Base-by-base conservation (phyloP, 768 basidiomycete species). In the Leccinum variicolor region DNA sequence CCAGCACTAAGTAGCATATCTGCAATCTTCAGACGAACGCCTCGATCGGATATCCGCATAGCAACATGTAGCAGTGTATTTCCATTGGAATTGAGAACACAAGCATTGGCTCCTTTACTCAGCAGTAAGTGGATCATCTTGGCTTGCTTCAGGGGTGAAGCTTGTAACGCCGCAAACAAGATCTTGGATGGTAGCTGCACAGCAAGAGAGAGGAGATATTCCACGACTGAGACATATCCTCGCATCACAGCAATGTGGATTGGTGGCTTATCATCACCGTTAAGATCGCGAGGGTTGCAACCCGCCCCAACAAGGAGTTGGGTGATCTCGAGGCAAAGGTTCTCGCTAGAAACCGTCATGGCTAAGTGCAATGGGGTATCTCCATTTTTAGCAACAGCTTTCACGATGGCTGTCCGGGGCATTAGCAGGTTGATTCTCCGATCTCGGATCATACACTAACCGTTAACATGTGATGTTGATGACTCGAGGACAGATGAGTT, bases 101-200 rank as follows among this genome's bases (percentile, higher is more conserved):
- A 33, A 10, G 43, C 4, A 5, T 55, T 25, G 5, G 54, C 58
- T 39, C 54, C 47, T 6, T 53, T 51, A 2, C 7, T 14, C 10
- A 59, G 11, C 6, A 62, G 48, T 2, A 59, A 43, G 13, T 25
- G 36, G 23, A 57, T 9, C 55, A 59, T 51, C 13, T 19, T 11
- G 45, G 25, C 33, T 39, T 43, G n/a, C 14, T 46, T 52, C 14
- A 7, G 3, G 5, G 4, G 4, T 2, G 15, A 9, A 19, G 5
- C 29, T 5, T 41, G 47, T 6, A 50, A 11, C 14, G 47, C 56
- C 2, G 46, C 5, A 25, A 56, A 52, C 23, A 57, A 47, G 33
- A 57, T 53, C 6, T 8, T 21, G 4, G 34, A 21, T 2, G 56
- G 56, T 5, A 57, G 43, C 8, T 51, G 45, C 9, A 25, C 49